Evolutionary conservation across 768 basidiomycete genomes (phyloP), one percentile per base, ranked within the genome.

Genomic region (Naganishia vaughanmartiniae): DNA sequence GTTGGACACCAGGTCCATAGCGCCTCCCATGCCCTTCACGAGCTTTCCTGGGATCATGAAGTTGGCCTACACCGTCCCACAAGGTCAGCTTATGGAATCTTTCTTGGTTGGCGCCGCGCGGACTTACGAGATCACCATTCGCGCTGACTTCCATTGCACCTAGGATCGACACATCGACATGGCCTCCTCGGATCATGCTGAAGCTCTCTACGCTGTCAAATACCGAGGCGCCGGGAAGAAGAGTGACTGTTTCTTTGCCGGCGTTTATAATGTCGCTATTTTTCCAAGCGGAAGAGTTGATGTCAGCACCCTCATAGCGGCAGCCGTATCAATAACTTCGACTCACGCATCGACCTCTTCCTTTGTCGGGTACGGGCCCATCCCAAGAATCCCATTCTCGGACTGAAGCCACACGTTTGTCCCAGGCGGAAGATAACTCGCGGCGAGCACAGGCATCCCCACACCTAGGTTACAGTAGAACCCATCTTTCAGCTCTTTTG

Each of bases 181-280:
- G 94, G 3, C 94, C 94, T 53, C 94, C 94, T 63, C 94, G 90
- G 82, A 97, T 96, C 94, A 97, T 97, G 14, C 90, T 90, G 77
- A 97, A 97, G 3, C 92, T 93, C 82, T 96, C 93, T 75, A 87
- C 87, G 4, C 92, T 93, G 82, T 94, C 94, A 78, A 97, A 97
- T 12, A 93, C 83, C 5, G 93, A 89, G 33, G 93, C 91, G 28
- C 94, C 94, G 30, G 93, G 93, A 24, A 96, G 84, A 12, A 97
- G 85, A 5, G 94, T 96, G 57, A 96, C 87, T 54, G 77, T 77
- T 65, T 81, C 74, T 70, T 82, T 77, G 42, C 74, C 73, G 66
- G 81, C 74, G 73, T 82, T 76, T 78, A 79, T 79, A 71, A 79
- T 76, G 54, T 79, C 78, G 51, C 77, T 78, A 51, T 11, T 1